A percentile compares a stretch with the other conserved stretches of the same genome.
These are phyloP conservation scores for Nannizziopsis arthrosporioides DNA, from an alignment of 2,329 filamentous ascomycete species.

Conservation along the genomic window DNA sequence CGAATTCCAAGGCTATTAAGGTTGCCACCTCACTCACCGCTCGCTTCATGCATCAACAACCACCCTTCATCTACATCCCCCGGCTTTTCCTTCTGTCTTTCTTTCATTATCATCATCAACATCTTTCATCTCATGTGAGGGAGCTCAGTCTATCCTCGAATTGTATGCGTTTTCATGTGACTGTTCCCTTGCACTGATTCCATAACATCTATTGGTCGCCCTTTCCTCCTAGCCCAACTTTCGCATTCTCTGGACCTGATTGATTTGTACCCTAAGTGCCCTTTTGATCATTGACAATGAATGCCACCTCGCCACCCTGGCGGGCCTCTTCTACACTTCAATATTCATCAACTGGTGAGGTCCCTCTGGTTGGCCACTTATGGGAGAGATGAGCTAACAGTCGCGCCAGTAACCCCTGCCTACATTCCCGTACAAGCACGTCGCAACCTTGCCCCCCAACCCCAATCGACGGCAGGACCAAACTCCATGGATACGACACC, in stretches of 20 bases:
- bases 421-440: conserved; percentile 53
- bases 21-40: conserved; percentile 7
- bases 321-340: conserved; percentile 23
- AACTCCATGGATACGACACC: conserved; percentile 16
- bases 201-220: background rate
- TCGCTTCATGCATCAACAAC: background rate
- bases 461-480: conserved; percentile 14
- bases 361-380: background rate
- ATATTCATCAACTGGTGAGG: conserved; percentile 27
- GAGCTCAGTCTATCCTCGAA: background rate
- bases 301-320: conserved; percentile 31
- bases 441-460: conserved; percentile 44
- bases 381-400: background rate
- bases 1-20: background rate
- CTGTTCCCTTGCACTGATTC: background rate
- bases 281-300: conserved; percentile 23
- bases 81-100: background rate
- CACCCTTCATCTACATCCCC: background rate
- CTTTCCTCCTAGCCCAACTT: background rate
- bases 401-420: conserved; percentile 37
- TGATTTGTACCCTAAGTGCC: background rate
- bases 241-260: background rate
- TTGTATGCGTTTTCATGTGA: background rate
- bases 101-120: background rate
- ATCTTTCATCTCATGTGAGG: background rate